Base-by-base conservation (phyloP, 768 basidiomycete genomes). In the Cystofilobasidium macerans region DNA sequence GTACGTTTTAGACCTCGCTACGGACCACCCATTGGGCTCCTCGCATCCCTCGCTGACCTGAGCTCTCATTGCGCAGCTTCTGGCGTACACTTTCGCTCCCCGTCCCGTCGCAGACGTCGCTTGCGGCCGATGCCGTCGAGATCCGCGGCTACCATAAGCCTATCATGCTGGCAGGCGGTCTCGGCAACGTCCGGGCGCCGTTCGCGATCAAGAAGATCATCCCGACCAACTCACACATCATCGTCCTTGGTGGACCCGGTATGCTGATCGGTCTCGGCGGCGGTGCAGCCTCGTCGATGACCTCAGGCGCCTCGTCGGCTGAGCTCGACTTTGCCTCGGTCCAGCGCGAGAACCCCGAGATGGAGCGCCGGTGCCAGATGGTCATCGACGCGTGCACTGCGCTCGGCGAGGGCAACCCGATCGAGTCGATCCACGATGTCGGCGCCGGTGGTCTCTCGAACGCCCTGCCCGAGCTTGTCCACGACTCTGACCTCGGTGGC, bases 161-260 rank as follows among this genome's bases (percentile, higher is more conserved):
- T 18, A 95, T 99, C 79, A 99, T 99, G 95, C 87, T 99, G 70
- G 94, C 95, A 11, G 95, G 95, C 24, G 95, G 95, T 30, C 84
- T 92, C 69, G 95, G 95, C 6, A 97, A 88, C 72, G 93, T 98
- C 45, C 85, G 89, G 20, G 85, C 87, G 6, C 78, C 82, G 69
- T 93, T 88, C 71, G 85, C 93, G 36, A 81, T 78, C 72, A 99
- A 99, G 78, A 79, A 81, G 3, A 76, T 77, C 67, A 91, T 99
- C 72, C 78, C 80, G 0, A 81, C 86, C 2, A 92, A 89, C 1
- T 86, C 93, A 12, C 89, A 87, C 76, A 81, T 99, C 63, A 82
- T 97, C 68, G 91, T 98, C 0, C 79, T 99, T 7, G 95, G 95
- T 62, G 95, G 95, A 4, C 94, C 94, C 0, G 93, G 95, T 11